Conservation (phyloP, 2,329 filamentous ascomycete species). For the Stylonectria norvegica region DNA sequence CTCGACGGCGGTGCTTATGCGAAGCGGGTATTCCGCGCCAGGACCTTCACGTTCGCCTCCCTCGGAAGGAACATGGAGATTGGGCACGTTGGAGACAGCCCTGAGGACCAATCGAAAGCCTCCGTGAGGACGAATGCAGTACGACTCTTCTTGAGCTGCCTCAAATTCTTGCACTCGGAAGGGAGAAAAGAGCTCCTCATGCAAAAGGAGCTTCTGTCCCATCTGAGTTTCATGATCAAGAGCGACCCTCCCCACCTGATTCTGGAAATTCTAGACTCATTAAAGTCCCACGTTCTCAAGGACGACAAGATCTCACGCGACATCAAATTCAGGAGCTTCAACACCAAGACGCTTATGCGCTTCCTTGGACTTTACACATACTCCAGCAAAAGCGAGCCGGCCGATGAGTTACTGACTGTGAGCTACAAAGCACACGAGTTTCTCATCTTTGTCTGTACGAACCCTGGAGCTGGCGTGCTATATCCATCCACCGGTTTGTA, state of each 20-base stretch:
- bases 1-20: conserved; percentile 84
- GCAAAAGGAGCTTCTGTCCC: conserved; percentile 77
- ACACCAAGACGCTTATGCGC: conserved; percentile 67
- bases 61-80: conserved; percentile 78
- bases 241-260: conserved; percentile 75
- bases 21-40: conserved; percentile 70
- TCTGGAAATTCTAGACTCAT: conserved; percentile 66
- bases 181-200: conserved; percentile 78
- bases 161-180: conserved; percentile 73
- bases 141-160: conserved; percentile 72
- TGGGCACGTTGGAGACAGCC: conserved; percentile 51
- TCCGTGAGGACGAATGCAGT: conserved; percentile 81
- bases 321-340: conserved; percentile 73
- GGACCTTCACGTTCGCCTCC: conserved; percentile 75
- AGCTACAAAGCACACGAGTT: conserved; percentile 71
- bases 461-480: conserved; percentile 67
- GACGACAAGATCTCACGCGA: conserved; percentile 71
- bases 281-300: conserved; percentile 69
- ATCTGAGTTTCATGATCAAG: conserved; percentile 74
- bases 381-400: conserved; percentile 42
- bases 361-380: conserved; percentile 70
- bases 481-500: conserved; percentile 81
- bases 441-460: conserved; percentile 71
- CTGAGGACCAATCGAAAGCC: conserved; percentile 66
- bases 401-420: conserved; percentile 49